Evolutionary conservation across 768 basidiomycete species (phyloP).

Genomic region (Multifurca ochricompacta): DNA sequence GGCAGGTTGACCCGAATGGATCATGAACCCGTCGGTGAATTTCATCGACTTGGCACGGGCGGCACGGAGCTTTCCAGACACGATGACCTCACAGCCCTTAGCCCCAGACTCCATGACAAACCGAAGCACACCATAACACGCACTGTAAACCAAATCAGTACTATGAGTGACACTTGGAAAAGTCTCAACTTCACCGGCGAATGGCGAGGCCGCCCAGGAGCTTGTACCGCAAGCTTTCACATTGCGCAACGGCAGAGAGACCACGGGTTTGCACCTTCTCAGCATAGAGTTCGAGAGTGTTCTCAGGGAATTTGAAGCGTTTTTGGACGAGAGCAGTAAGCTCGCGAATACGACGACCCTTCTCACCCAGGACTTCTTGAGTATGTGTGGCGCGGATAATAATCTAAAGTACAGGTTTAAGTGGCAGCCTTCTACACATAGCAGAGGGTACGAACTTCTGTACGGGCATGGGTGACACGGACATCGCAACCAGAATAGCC

Average conservation of each 20-base stretch:
- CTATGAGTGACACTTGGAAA: neutral
- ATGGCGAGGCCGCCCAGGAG: slow-evolving; percentile 99
- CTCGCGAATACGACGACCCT: slow-evolving; percentile 98
- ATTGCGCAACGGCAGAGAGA: slow-evolving; percentile 96
- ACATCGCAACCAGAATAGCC: slow-evolving; percentile 99
- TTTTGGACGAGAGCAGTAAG: slow-evolving; percentile 97
- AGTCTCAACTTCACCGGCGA: slow-evolving; percentile 61
- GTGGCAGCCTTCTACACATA: neutral
- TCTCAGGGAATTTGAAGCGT: slow-evolving; percentile 99
- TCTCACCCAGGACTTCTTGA: slow-evolving; percentile 97
- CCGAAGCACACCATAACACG: slow-evolving; percentile 99
- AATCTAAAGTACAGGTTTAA: slow-evolving; percentile 46
- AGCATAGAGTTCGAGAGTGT: slow-evolving; percentile 96
- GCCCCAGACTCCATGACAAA: slow-evolving; percentile 99
- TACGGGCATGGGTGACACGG: slow-evolving; percentile 97
- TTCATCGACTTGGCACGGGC: slow-evolving; percentile 99
- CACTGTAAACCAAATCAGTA: slow-evolving; percentile 37
- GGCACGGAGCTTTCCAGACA: slow-evolving; percentile 98
- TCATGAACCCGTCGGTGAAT: slow-evolving; percentile 99
- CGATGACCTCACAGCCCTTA: slow-evolving; percentile 99
- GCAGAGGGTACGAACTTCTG: slow-evolving; percentile 52
- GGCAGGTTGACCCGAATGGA: slow-evolving; percentile 96
- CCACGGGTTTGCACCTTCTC: slow-evolving; percentile 99
- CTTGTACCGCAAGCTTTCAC: slow-evolving; percentile 98
- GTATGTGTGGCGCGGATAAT: slow-evolving; percentile 99